Base-by-base conservation (phyloP, 75 land plant genomes). In the Picea sitchensis region DNA sequence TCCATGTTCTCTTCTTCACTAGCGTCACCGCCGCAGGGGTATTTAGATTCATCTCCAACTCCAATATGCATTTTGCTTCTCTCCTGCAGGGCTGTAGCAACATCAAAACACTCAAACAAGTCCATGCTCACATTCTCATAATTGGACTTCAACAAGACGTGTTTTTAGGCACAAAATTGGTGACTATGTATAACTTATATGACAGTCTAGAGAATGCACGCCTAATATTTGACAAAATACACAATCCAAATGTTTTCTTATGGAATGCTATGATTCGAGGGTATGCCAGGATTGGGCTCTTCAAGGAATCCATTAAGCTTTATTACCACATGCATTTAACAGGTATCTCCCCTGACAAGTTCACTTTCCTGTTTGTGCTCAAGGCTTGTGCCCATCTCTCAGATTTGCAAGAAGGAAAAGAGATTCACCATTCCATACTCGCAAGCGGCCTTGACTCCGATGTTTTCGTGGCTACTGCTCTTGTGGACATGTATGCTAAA, bases 211-310 rank as follows among this genome's bases (percentile, higher is more conserved):
- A 62, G 26, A 65, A 82, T 71, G 86, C 86, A 59, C 79, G 21
- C 26, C 61, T 65, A 23, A 60, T 87, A 9, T 82, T 87, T 61
- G 14, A 26, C 59, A 78, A 73, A 26, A 59, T 80, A 67, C 20
- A 31, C 30, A 47, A 14, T 3, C 82, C 75, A 32, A 80, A 75
- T 80, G 31, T 64, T 47, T 79, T 79, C 77, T 71, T 84, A 56
- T 87, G 82, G 82, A 84, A 84, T 71, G 80, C 86, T 56, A 82
- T 87, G 74, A 84, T 84, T 38, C 44, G 54, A 26, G 89, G 82
- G 30, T 74, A 76, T 79, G 63, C 80, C 38, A 23, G 30, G 15
- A 5, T 38, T 38, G 56, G 62, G 2, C 4, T 31, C 8, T 76
- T 67, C 20, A 73, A 77, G 23, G 59, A 78, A 26, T 75, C 76